Evolutionary conservation across 192 early-diverging fungal genomes (phyloP), one percentile per base, ranked within the genome.

Genomic region (Dissophora ornata): DNA sequence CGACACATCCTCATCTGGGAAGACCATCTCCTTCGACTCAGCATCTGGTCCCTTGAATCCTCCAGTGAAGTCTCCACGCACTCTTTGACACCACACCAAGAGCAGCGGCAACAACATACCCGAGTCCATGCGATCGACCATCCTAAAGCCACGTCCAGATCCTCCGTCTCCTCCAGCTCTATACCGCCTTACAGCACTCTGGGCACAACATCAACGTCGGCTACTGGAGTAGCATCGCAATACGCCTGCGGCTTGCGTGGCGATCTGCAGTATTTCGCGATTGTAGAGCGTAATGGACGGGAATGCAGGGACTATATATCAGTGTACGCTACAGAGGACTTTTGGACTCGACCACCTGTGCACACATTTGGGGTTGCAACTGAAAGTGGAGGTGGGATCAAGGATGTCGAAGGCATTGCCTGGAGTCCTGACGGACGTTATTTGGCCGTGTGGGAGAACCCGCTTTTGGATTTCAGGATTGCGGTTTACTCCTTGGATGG

Each of bases 341-440:
- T 56, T 34, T 77, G 73, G 73, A 45, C 32, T 24, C 25, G 58
- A 29, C 55, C 66, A 0, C 62, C 74, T 22, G 47, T 71, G 6
- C 67, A 70, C 30, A 64, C 54, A 6, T 69, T 80, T 69, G 57
- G 19, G 29, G 52, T 62, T 25, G 55, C 26, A 45, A 19, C 16
- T 34, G 69, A 33, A 29, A 28, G 59, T 42, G 67, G 41, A 44
- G 68, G 59, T n/a, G 91, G 93, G 34, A 91, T 93, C 3, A 71
- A 69, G 16, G 93, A 97, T 83, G 54, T 90, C 8, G 88, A 90
- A 36, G 86, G 93, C 60, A 69, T 97, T 28, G 75, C 83, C 16
- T 95, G 93, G 93, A 96, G 94, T 26, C 95, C 95, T 0, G 90
- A 97, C 68, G 94, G 94, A 18, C 78, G 83, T 25, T 93, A 82